Evolutionary conservation across 352 stramenopile genomes (phyloP).

Genomic region (Pythium folliculosum): DNA sequence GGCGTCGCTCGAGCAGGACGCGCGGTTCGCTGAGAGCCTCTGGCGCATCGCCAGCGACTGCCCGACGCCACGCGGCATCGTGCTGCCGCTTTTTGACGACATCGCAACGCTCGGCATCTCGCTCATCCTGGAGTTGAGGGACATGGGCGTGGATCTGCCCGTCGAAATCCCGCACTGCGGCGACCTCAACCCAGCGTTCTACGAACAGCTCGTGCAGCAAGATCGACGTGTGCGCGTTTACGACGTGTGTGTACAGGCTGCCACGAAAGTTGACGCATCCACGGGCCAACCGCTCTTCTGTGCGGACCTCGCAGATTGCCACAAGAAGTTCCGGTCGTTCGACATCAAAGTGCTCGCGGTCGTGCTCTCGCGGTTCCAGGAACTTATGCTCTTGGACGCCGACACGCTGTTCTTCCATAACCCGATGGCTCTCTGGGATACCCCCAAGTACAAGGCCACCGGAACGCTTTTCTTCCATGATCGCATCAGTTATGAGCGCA

Average conservation of each 20-base stretch:
- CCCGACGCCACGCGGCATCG: conserved; percentile 47
- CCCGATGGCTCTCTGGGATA: conserved; percentile 52
- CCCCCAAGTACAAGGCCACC: conserved; percentile 45
- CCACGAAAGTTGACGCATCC: conserved; percentile 21
- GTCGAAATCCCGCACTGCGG: conserved; percentile 74
- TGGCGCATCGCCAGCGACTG: conserved; percentile 25
- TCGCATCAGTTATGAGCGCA: conserved; percentile 42
- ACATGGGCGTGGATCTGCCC: conserved; percentile 49
- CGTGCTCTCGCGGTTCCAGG: conserved; percentile 59
- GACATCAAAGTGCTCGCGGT: conserved; percentile 64
- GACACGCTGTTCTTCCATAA: conserved; percentile 67
- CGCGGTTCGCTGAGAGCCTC: conserved; percentile 16
- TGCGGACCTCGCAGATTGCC: conserved; percentile 37
- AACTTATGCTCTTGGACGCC: conserved; percentile 79
- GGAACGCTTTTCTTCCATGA: conserved; percentile 75
- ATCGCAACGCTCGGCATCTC: conserved; percentile 63
- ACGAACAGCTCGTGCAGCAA: conserved; percentile 32
- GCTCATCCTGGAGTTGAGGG: conserved; percentile 56
- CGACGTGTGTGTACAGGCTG: conserved; percentile 54
- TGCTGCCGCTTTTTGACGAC: conserved; percentile 66
- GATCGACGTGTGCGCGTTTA: conserved; percentile 57
- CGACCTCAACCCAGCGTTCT: conserved; percentile 46
- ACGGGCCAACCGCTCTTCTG: conserved; percentile 51
- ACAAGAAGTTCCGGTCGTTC: conserved; percentile 53
- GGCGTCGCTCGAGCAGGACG: conserved; percentile 22